Conservation (phyloP, 2,329 filamentous ascomycete species). For the Curvularia eragrostidis region DNA sequence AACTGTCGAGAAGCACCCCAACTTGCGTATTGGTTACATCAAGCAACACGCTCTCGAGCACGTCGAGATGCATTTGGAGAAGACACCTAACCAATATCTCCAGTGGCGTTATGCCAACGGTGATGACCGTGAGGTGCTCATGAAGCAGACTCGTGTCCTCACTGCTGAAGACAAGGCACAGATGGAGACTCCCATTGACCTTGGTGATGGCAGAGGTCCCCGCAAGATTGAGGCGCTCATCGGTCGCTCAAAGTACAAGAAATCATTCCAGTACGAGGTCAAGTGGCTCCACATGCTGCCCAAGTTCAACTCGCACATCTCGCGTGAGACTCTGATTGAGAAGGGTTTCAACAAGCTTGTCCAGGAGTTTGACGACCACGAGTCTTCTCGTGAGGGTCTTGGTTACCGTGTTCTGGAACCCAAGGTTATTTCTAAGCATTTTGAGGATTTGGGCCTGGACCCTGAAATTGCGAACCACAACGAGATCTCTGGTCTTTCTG, state of each 20-base stretch:
- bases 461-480: slow-evolving; percentile 99
- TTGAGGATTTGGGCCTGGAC: slow-evolving; percentile 94
- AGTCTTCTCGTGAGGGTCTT: slow-evolving; percentile 96
- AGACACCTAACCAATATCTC: slow-evolving; percentile 98
- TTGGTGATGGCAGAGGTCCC: slow-evolving; percentile 79
- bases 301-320: slow-evolving; percentile 92
- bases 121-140: slow-evolving; percentile 93
- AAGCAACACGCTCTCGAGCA: slow-evolving; percentile 99
- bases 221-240: slow-evolving; percentile 87
- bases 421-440: slow-evolving; percentile 95
- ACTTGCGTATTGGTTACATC: slow-evolving; percentile 98
- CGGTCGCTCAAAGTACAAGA: slow-evolving; percentile 98
- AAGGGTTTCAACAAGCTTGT: slow-evolving; percentile 91
- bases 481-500: slow-evolving; percentile 92
- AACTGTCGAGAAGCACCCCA: slow-evolving; percentile 97
- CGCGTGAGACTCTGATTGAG: slow-evolving; percentile 85
- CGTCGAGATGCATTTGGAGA: slow-evolving; percentile 99
- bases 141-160: slow-evolving; percentile 95
- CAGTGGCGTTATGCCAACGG: slow-evolving; percentile 98
- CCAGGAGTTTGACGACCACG: slow-evolving; percentile 98
- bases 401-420: slow-evolving; percentile 94
- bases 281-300: slow-evolving; percentile 91
- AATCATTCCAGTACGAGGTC: slow-evolving; percentile 97
- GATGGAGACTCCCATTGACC: slow-evolving; percentile 88
- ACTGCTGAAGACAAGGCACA: slow-evolving; percentile 85